Evolutionary conservation across 208 protist species (phyloP), one percentile per base, ranked within the genome.

Genomic region (Crithidia expoeki): DNA sequence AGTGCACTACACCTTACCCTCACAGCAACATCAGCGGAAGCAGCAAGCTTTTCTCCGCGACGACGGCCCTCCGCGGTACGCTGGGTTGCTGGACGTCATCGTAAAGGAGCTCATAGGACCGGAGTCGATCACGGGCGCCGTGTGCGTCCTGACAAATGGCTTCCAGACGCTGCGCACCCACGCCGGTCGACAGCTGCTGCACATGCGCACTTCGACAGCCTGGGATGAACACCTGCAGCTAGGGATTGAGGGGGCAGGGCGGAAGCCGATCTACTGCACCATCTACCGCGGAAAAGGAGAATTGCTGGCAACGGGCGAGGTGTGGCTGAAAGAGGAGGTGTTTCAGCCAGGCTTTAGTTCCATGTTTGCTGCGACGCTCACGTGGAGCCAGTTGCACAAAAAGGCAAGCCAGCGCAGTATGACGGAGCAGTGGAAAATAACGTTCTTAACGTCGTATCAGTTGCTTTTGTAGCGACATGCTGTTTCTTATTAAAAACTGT

Each of bases 201-300:
- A 77, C 62, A 79, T 75, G 44, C 51, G 46, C n/a, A 53, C 34
- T 21, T 59, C 79, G 47, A 86, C 83, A 6, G 60, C 59, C 65
- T 94, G 88, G 88, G 83, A 94, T 36, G 83, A 88, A 64, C 53
- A 69, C n/a, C 61, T 94, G 49, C 85, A 91, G 71, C 21, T 94
- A 0, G 88, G 88, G 3, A 70, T 94, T 1, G 78, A 87, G 51
- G 61, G 42, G 4, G 17, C 25, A 4, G 52, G 71, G 2, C 49
- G 46, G 19, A 68, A 72, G 38, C 84, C 84, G 10, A 62, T 92
- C 27, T 92, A 81, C 68, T 81, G 72, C 50, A 80, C 86, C 33
- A 34, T 92, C 12, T 84, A 89, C 56, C 79, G 72, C 33, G 71
- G 72, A 10, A 76, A 71, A 27, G 68, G 57, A 21, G 73, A 86